These are phyloP conservation scores for Rhizoclosmatium globosum DNA, from an alignment of 192 early-diverging fungal species.

Conservation along the genomic window DNA sequence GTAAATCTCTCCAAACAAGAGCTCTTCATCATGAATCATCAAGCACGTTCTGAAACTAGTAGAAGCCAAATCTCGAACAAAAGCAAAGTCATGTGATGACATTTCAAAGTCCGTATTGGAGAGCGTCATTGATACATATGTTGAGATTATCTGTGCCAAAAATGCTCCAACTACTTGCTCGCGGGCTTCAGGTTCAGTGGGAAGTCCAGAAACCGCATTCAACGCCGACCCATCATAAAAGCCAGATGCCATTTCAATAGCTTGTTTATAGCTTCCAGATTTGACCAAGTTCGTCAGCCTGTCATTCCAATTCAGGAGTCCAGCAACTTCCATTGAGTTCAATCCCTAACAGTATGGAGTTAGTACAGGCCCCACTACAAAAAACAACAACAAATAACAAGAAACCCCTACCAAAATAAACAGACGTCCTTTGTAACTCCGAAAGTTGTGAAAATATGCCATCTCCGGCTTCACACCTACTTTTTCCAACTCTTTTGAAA, in stretches of 20 bases:
- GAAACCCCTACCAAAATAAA: constrained; percentile 48
- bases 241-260: constrained; percentile 51
- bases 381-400: not conserved
- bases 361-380: not conserved
- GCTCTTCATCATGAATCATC: constrained; percentile 45
- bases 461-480: constrained; percentile 35
- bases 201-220: constrained; percentile 49
- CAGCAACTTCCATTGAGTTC: constrained; percentile 43
- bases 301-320: constrained; percentile 52
- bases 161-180: constrained; percentile 41
- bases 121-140: constrained; percentile 50
- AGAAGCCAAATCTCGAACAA: constrained; percentile 37
- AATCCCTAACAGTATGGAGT: constrained; percentile 23
- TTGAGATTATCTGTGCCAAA: constrained; percentile 47
- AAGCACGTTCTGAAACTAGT: constrained; percentile 49
- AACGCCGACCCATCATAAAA: constrained; percentile 44
- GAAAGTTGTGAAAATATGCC: constrained; percentile 45
- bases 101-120: constrained; percentile 36
- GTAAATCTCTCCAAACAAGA: constrained; percentile 61
- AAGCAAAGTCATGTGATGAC: constrained; percentile 27
- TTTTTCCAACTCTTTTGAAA: constrained; percentile 20
- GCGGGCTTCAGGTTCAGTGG: constrained; percentile 36
- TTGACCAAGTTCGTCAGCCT: constrained; percentile 53
- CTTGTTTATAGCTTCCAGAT: constrained; percentile 51
- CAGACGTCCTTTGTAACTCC: constrained; percentile 47